A percentile compares a stretch with the other conserved stretches of the same genome.
Evolutionary conservation across 169 alveolate species (phyloP).

Genomic region (Plasmodium yoelii): DNA sequence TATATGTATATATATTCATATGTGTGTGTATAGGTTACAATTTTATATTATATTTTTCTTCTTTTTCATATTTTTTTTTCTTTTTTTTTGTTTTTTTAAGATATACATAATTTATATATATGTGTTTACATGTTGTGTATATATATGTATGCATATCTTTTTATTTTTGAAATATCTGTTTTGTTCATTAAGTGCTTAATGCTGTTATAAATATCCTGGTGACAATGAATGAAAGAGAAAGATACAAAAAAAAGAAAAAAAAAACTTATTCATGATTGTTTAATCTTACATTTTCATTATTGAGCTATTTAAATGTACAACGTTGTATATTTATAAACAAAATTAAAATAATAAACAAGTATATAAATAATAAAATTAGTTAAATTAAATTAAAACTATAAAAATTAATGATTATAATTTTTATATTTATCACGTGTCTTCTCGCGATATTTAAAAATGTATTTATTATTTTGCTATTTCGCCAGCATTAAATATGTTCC

Average conservation of each 20-base stretch:
- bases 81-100: slow-evolving; percentile 1
- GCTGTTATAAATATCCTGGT: neutral
- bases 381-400: no score
- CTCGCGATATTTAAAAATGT: no score
- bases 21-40: neutral
- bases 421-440: no score
- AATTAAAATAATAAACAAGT: no score
- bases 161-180: neutral
- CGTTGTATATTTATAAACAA: no score
- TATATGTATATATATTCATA: neutral
- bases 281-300: no score
- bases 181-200: slow-evolving; percentile 3
- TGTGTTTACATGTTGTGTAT: neutral
- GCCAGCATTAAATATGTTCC: no score
- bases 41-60: neutral
- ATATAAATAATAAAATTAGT: no score
- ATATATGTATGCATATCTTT: slow-evolving; percentile 2
- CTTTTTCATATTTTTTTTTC: neutral
- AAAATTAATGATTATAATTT: no score
- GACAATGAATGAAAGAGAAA: neutral
- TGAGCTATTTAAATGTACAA: no score
- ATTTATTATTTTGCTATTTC: no score
- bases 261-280: neutral
- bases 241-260: neutral
- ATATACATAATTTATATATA: neutral